Evolutionary conservation across 1,139 yeast genomes (phyloP).

Genomic region (Pneumocystis murina): DNA sequence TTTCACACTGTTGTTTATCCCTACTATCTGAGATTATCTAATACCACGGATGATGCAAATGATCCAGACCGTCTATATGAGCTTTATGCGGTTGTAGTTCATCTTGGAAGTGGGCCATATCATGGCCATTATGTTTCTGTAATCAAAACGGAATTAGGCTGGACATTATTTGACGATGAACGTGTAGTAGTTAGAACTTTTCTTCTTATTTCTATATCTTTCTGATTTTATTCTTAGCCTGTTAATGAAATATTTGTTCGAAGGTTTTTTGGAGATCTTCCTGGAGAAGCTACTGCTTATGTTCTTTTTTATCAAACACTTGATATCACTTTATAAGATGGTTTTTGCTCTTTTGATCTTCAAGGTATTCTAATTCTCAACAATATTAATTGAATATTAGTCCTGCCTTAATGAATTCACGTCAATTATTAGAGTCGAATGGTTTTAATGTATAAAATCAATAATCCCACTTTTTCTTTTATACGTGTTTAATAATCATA

Average conservation of each 20-base stretch:
- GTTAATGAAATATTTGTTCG: constrained; percentile 73
- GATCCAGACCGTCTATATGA: constrained; percentile 52
- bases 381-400: background rate
- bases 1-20: constrained; percentile 80
- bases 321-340: constrained; percentile 8
- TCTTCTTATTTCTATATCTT: background rate
- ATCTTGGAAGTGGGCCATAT: constrained; percentile 94
- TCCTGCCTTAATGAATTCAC: background rate
- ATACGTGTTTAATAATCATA: too few relatives aligned
- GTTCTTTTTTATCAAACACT: constrained; percentile 52
- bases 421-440: too few relatives aligned
- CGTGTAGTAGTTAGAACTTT: constrained; percentile 43
- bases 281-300: constrained; percentile 84
- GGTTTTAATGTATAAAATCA: too few relatives aligned
- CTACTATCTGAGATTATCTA: constrained; percentile 52
- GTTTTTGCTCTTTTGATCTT: background rate
- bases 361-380: background rate
- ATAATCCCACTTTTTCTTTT: too few relatives aligned
- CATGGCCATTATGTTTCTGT: constrained; percentile 91
- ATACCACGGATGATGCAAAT: constrained; percentile 45
- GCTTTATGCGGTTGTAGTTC: constrained; percentile 73
- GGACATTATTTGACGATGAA: constrained; percentile 92
- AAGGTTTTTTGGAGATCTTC: constrained; percentile 77
- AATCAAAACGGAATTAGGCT: constrained; percentile 66
- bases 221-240: constrained; percentile 20